A percentile compares a stretch with the other conserved stretches of the same genome.
Conservation (phyloP, 371 early-diverging fungal species). For the Globomyces sp. region DNA sequence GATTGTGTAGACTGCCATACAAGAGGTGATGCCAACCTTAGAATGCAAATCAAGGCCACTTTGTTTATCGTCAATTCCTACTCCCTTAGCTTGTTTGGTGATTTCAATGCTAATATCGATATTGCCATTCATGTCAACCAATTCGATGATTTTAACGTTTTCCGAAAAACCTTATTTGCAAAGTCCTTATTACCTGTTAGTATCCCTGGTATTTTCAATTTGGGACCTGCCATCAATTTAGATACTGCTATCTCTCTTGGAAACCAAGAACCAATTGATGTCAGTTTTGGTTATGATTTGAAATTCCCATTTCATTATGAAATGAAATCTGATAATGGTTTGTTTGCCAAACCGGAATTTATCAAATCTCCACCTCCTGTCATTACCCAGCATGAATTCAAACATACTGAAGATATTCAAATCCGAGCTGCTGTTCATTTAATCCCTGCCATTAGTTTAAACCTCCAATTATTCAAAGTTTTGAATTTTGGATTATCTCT, state of each 20-base stretch:
- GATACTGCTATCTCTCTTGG: slow-evolving; percentile 7
- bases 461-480: background rate
- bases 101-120: slow-evolving; percentile 7
- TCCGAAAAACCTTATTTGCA: slow-evolving; percentile 1
- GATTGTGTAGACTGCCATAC: background rate
- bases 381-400: slow-evolving; percentile 6
- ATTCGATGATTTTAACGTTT: background rate
- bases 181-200: slow-evolving; percentile 10
- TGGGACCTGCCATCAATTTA: slow-evolving; percentile 7
- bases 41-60: background rate
- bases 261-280: slow-evolving; percentile 3
- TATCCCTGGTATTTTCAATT: slow-evolving; percentile 7
- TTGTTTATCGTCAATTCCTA: background rate
- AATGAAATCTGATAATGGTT: background rate
- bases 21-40: background rate
- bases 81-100: background rate
- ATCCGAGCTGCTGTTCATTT: slow-evolving; percentile 13
- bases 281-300: slow-evolving; percentile 5
- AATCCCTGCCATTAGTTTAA: slow-evolving; percentile 12
- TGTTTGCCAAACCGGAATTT: background rate
- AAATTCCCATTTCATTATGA: slow-evolving; percentile 7
- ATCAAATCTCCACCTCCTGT: background rate
- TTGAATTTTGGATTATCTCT: slow-evolving; percentile 1
- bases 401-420: slow-evolving; percentile 15
- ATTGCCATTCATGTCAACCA: slow-evolving; percentile 1